These are phyloP conservation scores for Parietaria judaica DNA, from an alignment of 306 rosid species.

Conservation along the genomic window DNA sequence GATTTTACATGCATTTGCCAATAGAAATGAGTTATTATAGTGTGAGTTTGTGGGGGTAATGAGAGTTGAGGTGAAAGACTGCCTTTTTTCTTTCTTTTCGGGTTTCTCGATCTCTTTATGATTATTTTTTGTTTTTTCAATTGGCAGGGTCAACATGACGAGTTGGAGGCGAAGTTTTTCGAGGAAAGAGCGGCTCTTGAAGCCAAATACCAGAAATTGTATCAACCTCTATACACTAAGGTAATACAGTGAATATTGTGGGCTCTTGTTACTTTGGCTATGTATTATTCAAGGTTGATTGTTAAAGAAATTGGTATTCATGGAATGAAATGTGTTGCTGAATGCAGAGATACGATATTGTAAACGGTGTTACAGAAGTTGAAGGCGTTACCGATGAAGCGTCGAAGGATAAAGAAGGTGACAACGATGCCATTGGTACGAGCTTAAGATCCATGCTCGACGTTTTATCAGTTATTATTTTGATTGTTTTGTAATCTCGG, in stretches of 20 bases:
- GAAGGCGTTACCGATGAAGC: constrained; percentile 48
- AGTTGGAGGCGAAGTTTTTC: constrained; percentile 67
- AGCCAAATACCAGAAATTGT: constrained; percentile 79
- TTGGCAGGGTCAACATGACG: constrained; percentile 71
- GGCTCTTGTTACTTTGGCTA: too few species aligned
- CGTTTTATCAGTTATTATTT: neutral
- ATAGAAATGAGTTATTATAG: too few species aligned
- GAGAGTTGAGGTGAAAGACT: neutral
- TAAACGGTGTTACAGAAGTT: constrained; percentile 60
- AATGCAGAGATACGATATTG: constrained; percentile 67
- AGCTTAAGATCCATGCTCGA: neutral
- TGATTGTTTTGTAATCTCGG: constrained; percentile 7
- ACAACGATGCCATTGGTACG: constrained; percentile 39
- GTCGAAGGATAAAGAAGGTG: constrained; percentile 34
- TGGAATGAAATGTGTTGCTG: neutral
- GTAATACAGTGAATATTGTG: constrained; percentile 17
- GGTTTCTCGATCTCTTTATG: neutral
- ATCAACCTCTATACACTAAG: constrained; percentile 69
- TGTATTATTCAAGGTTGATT: too few species aligned
- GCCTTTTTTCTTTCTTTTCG: neutral
- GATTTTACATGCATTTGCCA: too few species aligned
- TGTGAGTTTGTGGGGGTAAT: neutral
- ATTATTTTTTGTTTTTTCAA: neutral
- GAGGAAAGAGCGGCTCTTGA: constrained; percentile 93
- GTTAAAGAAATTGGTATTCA: too few species aligned